Evolutionary conservation across 208 protist genomes (phyloP).

Genomic region (Porcisia hertigi): DNA sequence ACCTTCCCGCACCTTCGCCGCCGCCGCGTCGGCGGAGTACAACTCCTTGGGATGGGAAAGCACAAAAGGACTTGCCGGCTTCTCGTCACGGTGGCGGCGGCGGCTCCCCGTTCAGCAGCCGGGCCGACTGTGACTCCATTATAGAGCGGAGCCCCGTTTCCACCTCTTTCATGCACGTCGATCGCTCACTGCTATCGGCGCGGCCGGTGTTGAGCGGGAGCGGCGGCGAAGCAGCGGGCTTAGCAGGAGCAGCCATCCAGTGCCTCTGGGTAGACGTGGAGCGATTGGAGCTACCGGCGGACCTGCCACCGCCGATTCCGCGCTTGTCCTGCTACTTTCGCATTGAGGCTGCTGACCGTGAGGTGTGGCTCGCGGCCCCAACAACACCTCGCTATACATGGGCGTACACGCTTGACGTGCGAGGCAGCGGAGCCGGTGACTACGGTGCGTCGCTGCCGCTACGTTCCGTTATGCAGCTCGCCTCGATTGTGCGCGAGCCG

Average conservation of each 20-base stretch:
- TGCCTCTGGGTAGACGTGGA: slow-evolving; percentile 57
- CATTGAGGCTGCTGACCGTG: slow-evolving; percentile 39
- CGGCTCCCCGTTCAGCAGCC: background rate
- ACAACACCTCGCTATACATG: slow-evolving; percentile 65
- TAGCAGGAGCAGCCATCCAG: background rate
- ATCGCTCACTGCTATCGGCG: slow-evolving; percentile 27
- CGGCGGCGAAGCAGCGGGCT: background rate
- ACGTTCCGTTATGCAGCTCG: slow-evolving; percentile 38
- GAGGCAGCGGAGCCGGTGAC: slow-evolving; percentile 20
- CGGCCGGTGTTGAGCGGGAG: background rate
- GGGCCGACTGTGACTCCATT: background rate
- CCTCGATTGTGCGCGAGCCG: slow-evolving; percentile 62
- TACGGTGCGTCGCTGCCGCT: slow-evolving; percentile 43
- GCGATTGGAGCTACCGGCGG: slow-evolving; percentile 59
- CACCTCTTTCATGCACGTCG: slow-evolving; percentile 26
- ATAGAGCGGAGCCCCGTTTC: slow-evolving; percentile 13
- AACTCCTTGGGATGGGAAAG: slow-evolving; percentile 8
- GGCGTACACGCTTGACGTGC: slow-evolving; percentile 45
- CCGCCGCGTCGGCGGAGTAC: slow-evolving; percentile 13
- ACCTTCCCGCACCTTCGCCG: slow-evolving; percentile 34
- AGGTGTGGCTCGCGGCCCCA: slow-evolving; percentile 73
- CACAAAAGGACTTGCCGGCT: background rate
- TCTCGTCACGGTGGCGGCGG: background rate
- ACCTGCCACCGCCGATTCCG: slow-evolving; percentile 45
- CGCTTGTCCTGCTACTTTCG: slow-evolving; percentile 82